Evolutionary conservation across 805 yeast species (phyloP).

Genomic region (Lachancea meyersii): DNA sequence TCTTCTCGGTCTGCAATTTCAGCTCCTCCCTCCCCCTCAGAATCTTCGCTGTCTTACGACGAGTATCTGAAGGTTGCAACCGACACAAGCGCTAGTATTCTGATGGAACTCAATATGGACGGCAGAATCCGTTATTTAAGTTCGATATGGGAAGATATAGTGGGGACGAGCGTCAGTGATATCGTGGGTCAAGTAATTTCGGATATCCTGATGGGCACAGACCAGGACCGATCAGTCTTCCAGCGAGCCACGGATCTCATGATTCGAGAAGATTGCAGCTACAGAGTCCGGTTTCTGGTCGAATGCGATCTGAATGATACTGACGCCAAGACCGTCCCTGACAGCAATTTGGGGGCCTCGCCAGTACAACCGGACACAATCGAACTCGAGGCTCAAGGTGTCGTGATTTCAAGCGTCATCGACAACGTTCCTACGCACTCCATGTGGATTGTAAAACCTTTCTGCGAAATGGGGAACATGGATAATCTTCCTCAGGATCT

Average conservation of each 20-base stretch:
- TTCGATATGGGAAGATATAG: constrained; percentile 70
- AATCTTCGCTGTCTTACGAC: constrained; percentile 31
- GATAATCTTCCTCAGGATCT: constrained; percentile 65
- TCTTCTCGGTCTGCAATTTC: background rate
- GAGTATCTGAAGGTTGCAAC: constrained; percentile 57
- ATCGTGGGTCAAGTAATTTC: constrained; percentile 52
- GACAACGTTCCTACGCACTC: constrained; percentile 65
- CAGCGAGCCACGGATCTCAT: constrained; percentile 62
- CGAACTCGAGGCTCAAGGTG: constrained; percentile 91
- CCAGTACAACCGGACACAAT: constrained; percentile 30
- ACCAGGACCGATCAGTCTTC: constrained; percentile 61
- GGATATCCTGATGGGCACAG: constrained; percentile 57
- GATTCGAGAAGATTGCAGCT: constrained; percentile 68
- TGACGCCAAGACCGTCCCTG: constrained; percentile 9
- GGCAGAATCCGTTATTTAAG: constrained; percentile 73
- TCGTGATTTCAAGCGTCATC: constrained; percentile 59
- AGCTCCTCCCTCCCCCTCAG: constrained; percentile 10
- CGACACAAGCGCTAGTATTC: constrained; percentile 65
- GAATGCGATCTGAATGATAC: constrained; percentile 2
- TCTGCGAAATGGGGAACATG: constrained; percentile 52
- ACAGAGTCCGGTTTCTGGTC: constrained; percentile 64
- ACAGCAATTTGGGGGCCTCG: constrained; percentile 1
- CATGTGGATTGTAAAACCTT: constrained; percentile 89
- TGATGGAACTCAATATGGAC: constrained; percentile 75
- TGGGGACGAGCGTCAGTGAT: constrained; percentile 57